A percentile compares a stretch with the other conserved stretches of the same genome.
These are phyloP conservation scores for Candida qinlingensis DNA, from an alignment of 805 yeast genomes.

Conservation along the genomic window DNA sequence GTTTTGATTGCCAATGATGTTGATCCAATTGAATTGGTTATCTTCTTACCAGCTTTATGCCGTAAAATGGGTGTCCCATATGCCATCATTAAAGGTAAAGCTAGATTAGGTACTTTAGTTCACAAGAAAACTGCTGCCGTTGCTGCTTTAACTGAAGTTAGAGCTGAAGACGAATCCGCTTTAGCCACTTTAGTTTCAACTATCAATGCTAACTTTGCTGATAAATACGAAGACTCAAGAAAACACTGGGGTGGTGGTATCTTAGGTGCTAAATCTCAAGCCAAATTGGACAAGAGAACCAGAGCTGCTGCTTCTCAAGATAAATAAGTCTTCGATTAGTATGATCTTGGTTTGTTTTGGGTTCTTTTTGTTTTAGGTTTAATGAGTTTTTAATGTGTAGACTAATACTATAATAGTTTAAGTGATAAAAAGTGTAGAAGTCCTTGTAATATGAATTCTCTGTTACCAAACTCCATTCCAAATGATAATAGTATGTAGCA, in stretches of 20 bases:
- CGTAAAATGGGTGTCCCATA: slow-evolving; percentile 99
- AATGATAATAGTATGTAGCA: too few relatives aligned
- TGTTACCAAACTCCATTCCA: too few relatives aligned
- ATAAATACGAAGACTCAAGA: slow-evolving; percentile 92
- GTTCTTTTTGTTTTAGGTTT: not conserved
- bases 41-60: slow-evolving; percentile 97
- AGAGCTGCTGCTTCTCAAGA: slow-evolving; percentile 15
- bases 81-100: slow-evolving; percentile 98
- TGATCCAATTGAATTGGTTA: slow-evolving; percentile 97
- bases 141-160: slow-evolving; percentile 95
- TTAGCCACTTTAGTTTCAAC: slow-evolving; percentile 90
- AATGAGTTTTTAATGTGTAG: slow-evolving; percentile 9
- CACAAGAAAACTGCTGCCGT: slow-evolving; percentile 98
- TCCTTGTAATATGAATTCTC: not conserved
- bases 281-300: slow-evolving; percentile 47
- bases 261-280: slow-evolving; percentile 91
- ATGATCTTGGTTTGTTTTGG: not conserved
- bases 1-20: slow-evolving; percentile 98
- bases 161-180: slow-evolving; percentile 90
- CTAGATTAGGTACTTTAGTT: slow-evolving; percentile 94
- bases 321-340: slow-evolving; percentile 6
- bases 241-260: slow-evolving; percentile 99
- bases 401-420: slow-evolving; percentile 2
- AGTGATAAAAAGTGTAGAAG: not conserved
- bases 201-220: slow-evolving; percentile 87